phyloP scores from a whole-genome alignment of 805 yeast species.

The Komagataella populi region DNA sequence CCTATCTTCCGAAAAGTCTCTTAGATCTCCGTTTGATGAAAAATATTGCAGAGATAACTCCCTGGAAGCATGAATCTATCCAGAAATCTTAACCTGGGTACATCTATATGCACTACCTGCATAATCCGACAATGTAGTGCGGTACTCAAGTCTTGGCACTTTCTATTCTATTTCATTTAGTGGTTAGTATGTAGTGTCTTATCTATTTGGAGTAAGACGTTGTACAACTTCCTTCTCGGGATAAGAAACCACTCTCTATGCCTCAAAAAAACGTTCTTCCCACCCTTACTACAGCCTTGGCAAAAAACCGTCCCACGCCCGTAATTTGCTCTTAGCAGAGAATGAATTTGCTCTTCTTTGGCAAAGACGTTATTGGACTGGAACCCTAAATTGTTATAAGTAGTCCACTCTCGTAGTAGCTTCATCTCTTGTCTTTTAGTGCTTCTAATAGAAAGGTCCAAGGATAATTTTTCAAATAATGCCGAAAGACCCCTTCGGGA shows the following conservation, averaged over 20 bases:
- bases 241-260: neutral
- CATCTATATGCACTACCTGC: neutral
- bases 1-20: neutral
- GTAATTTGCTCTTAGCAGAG: neutral
- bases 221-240: neutral
- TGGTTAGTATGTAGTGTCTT: neutral
- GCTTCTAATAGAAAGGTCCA: neutral
- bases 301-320: neutral
- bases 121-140: neutral
- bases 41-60: neutral
- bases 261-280: neutral
- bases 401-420: neutral
- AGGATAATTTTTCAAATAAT: neutral
- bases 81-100: neutral
- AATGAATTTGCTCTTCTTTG: neutral
- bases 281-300: neutral
- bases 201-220: neutral
- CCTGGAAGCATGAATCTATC: neutral
- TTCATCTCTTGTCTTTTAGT: neutral
- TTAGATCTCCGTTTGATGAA: no score
- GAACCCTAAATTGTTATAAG: neutral
- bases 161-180: no score
- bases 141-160: neutral
- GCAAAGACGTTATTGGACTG: neutral
- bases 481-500: neutral